phyloP scores from a whole-genome alignment of 176 grass and related monocot species.

The Cymbopogon citratus region DNA sequence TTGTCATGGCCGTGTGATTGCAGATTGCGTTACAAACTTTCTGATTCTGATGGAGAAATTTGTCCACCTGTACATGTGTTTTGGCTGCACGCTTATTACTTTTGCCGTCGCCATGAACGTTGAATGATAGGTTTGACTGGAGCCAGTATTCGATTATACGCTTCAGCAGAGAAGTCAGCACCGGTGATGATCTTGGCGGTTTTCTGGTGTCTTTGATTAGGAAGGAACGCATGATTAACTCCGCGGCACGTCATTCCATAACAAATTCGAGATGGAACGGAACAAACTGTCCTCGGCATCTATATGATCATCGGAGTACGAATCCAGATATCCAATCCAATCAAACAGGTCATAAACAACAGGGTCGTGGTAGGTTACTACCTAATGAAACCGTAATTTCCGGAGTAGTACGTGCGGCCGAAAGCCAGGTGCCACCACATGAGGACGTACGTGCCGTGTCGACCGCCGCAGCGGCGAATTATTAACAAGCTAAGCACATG shows the following conservation, averaged over 20 bases:
- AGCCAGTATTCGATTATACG: not conserved
- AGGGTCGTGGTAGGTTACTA: not conserved
- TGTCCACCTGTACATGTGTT: not conserved
- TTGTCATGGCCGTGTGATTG: no score
- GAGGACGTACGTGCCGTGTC: not conserved
- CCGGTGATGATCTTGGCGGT: not conserved
- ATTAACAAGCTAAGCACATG: not conserved
- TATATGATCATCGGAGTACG: not conserved
- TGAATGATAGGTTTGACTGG: not conserved
- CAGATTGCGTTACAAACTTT: no score
- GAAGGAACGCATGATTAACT: not conserved
- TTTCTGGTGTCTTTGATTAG: not conserved
- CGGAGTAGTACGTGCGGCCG: conserved; percentile 18
- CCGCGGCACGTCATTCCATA: not conserved
- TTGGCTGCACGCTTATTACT: not conserved
- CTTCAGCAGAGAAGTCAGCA: not conserved
- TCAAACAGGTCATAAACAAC: not conserved
- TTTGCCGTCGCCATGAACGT: not conserved
- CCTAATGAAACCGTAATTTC: conserved; percentile 26
- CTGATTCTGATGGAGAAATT: not conserved
- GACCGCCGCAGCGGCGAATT: not conserved
- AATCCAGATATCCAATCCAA: not conserved
- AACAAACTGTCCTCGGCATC: not conserved
- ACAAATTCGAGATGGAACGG: not conserved
- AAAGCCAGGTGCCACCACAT: conserved; percentile 19